Evolutionary conservation across 2,329 filamentous ascomycete genomes (phyloP), one percentile per base, ranked within the genome.

Genomic region (Gyromitra esculenta): DNA sequence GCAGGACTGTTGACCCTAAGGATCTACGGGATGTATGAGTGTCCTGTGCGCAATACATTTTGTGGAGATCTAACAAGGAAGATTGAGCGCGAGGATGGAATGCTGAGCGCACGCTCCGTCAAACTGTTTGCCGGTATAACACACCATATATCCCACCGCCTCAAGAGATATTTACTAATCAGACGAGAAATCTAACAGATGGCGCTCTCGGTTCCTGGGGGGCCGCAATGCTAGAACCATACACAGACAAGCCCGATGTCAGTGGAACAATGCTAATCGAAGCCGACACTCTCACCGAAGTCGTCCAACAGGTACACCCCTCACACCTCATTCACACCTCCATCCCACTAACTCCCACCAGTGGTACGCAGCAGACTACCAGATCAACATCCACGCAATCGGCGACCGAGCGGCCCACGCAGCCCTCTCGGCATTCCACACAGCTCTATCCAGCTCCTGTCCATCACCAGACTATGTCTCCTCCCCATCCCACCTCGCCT

Each of bases 301-400:
- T 78, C 21, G 73, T 77, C 7, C 62, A 68, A 50, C 35, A 66
- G 57, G 72, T 75, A 63, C 31, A 21, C 7, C 21, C 7, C 3
- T 25, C 9, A 2, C 25, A 4, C 13, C 37, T 39, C 25, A 21
- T 1, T 3, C 15, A 35, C 2, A 25, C 11, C 8, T 18, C 9
- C 0, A 18, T 9, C 72, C 91, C 8, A 85, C 89, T 1, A 60
- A 70, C 57, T 13, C 1, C 15, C 83, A 83, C 9, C 82, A 87
- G 37, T 92, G 90, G 90, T 87, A 89, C 15, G 83, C 83, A 1
- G 85, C 85, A 45, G 89, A 88, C 11, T 92, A 87, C 80, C 90
- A 92, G 81, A 89, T 92, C 72, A 91, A 91, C 81, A 90, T 92
- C 76, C 91, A 92, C 82, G 90, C 90, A 62, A 92, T 92, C 74